phyloP scores from a whole-genome alignment of 306 rosid species.

The Pyrus communis region DNA sequence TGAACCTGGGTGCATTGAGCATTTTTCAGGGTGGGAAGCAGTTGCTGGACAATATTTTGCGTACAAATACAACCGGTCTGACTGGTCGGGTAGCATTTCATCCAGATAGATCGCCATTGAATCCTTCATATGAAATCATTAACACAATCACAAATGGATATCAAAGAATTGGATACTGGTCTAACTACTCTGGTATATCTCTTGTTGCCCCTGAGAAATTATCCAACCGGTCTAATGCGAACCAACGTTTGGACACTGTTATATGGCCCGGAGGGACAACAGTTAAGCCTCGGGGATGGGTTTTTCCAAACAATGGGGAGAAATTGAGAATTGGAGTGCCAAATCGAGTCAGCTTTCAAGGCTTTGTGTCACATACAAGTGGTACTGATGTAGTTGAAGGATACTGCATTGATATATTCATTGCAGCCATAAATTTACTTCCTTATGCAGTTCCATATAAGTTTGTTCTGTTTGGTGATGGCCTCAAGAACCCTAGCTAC shows the following conservation, averaged over 20 bases:
- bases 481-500: slow-evolving; percentile 40
- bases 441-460: slow-evolving; percentile 39
- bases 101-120: slow-evolving; percentile 23
- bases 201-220: slow-evolving; percentile 24
- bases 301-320: slow-evolving; percentile 33
- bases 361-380: slow-evolving; percentile 26
- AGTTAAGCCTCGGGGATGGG: slow-evolving; percentile 45
- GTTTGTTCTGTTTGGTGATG: slow-evolving; percentile 43
- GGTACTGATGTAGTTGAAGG: slow-evolving; percentile 26
- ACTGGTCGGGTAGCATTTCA: slow-evolving; percentile 36
- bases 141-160: slow-evolving; percentile 23
- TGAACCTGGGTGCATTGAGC: slow-evolving; percentile 36
- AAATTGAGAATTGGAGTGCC: slow-evolving; percentile 40
- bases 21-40: slow-evolving; percentile 34
- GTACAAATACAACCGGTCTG: slow-evolving; percentile 26
- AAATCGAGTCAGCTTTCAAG: slow-evolving; percentile 36
- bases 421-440: slow-evolving; percentile 37
- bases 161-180: slow-evolving; percentile 42
- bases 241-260: slow-evolving; percentile 18
- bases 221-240: slow-evolving; percentile 17
- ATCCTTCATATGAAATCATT: slow-evolving; percentile 42
- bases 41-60: slow-evolving; percentile 30
- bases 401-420: slow-evolving; percentile 47
- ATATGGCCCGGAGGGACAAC: slow-evolving; percentile 46
- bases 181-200: slow-evolving; percentile 34